Percentiles rank a stretch among this genome's conserved stretches.
Conservation (phyloP, 371 early-diverging fungal species). For the Catenaria anguillulae region DNA sequence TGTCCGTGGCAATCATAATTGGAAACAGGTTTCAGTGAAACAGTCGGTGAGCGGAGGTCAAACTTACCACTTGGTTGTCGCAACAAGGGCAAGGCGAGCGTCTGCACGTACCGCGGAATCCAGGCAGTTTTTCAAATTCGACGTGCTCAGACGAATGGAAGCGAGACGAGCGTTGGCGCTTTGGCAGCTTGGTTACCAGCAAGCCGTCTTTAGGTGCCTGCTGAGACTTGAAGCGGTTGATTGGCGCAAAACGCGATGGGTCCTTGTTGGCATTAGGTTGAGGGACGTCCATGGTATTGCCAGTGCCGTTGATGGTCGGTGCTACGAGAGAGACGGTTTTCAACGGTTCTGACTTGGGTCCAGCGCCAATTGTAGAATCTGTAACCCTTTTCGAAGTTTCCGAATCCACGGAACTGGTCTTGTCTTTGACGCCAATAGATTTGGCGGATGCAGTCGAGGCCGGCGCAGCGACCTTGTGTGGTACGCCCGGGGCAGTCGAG, state of each 20-base stretch:
- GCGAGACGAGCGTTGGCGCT: conserved; percentile 66
- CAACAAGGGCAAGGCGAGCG: too few relatives aligned
- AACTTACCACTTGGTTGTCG: too few relatives aligned
- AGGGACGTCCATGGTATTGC: not conserved
- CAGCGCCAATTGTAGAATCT: not conserved
- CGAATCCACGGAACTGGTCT: too few relatives aligned
- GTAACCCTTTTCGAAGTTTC: too few relatives aligned
- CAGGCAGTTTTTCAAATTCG: conserved; percentile 56
- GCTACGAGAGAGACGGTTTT: not conserved
- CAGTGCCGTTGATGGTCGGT: not conserved
- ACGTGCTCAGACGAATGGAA: conserved; percentile 62
- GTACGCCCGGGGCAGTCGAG: too few relatives aligned
- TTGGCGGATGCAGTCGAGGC: too few relatives aligned
- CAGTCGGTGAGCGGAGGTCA: too few relatives aligned
- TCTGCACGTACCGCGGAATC: conserved; percentile 60
- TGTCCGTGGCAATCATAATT: too few relatives aligned
- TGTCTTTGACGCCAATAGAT: too few relatives aligned
- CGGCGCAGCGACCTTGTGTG: too few relatives aligned
- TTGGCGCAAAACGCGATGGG: conserved; percentile 55
- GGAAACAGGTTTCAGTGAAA: too few relatives aligned
- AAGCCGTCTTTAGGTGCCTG: conserved; percentile 49
- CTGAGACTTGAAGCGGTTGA: conserved; percentile 62
- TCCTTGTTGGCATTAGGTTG: conserved; percentile 19
- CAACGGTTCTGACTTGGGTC: not conserved
- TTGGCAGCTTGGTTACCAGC: conserved; percentile 62